Evolutionary conservation across 2,329 filamentous ascomycete genomes (phyloP).

Genomic region (Daldinia sp.): DNA sequence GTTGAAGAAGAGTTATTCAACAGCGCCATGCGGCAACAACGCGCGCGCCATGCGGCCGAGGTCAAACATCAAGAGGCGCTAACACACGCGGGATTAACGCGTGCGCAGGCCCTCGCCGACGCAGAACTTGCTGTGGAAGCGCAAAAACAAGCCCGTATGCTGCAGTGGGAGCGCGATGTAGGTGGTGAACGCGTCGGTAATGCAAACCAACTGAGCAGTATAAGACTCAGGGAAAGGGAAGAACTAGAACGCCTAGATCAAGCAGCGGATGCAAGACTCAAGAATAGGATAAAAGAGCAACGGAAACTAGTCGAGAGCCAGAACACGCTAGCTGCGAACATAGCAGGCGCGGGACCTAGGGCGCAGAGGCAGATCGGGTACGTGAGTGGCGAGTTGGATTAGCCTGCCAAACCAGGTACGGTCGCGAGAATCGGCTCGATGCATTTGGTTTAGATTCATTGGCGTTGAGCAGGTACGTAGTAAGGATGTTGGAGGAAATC

Average conservation of each 20-base stretch:
- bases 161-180: conserved; percentile 59
- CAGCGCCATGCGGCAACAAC: conserved; percentile 48
- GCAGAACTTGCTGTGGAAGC: conserved; percentile 58
- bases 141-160: conserved; percentile 52
- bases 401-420: not conserved
- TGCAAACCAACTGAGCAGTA: conserved; percentile 58
- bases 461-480: too few species aligned
- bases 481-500: not conserved
- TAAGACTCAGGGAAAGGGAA: conserved; percentile 60
- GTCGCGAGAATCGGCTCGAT: not conserved
- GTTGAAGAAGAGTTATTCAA: conserved; percentile 57
- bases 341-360: conserved; percentile 48
- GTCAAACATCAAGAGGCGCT: conserved; percentile 58
- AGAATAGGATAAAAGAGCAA: conserved; percentile 59
- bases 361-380: conserved; percentile 63
- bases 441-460: not conserved
- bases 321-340: conserved; percentile 49
- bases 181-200: conserved; percentile 57
- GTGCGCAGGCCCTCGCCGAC: conserved; percentile 55
- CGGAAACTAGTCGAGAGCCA: conserved; percentile 59
- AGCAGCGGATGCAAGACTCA: conserved; percentile 55
- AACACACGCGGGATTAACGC: conserved; percentile 55
- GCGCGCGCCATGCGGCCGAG: conserved; percentile 48
- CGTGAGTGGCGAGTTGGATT: conserved; percentile 58
- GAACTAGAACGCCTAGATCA: conserved; percentile 59